A percentile compares a stretch with the other conserved stretches of the same genome.
Evolutionary conservation across 352 stramenopile genomes (phyloP).

Genomic region (Pythium aristosporum): DNA sequence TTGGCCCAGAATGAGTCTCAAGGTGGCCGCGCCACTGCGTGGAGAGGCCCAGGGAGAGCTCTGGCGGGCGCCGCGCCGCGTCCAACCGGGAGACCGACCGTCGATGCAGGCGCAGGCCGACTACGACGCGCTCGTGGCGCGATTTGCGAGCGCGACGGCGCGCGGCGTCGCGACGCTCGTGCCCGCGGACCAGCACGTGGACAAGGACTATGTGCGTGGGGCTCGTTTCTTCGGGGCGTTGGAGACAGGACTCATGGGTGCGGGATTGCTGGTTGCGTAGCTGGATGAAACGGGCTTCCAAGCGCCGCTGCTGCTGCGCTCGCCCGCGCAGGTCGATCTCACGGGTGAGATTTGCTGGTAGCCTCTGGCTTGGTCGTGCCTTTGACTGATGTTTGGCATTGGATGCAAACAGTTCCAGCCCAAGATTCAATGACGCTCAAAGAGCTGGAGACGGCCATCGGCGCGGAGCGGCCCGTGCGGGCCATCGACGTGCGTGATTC

Average conservation of each 20-base stretch:
- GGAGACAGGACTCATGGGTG: too few species aligned
- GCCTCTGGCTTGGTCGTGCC: too few species aligned
- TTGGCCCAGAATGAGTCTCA: slow-evolving; percentile 14
- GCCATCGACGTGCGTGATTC: slow-evolving; percentile 34
- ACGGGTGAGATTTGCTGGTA: slow-evolving; percentile 12
- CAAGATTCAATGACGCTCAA: slow-evolving; percentile 21
- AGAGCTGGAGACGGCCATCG: slow-evolving; percentile 31
- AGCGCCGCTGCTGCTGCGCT: slow-evolving; percentile 24
- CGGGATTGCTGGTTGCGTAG: slow-evolving; percentile 5
- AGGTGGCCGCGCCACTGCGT: slow-evolving; percentile 7
- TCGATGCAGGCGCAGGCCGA: neutral
- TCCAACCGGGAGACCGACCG: neutral
- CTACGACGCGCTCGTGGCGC: slow-evolving; percentile 4
- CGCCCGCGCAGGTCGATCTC: slow-evolving; percentile 29
- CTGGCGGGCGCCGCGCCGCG: neutral
- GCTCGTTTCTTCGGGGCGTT: neutral
- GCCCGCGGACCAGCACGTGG: slow-evolving; percentile 1
- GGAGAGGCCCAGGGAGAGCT: neutral
- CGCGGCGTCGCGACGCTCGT: slow-evolving; percentile 14
- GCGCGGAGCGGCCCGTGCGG: slow-evolving; percentile 29
- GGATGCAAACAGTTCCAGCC: slow-evolving; percentile 13
- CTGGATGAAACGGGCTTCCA: slow-evolving; percentile 31
- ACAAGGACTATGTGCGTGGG: slow-evolving; percentile 25
- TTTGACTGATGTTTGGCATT: neutral
- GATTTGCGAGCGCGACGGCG: slow-evolving; percentile 16